These are phyloP conservation scores for Debaryomyces fabryi DNA, from an alignment of 1,139 yeast species.

Conservation along the genomic window DNA sequence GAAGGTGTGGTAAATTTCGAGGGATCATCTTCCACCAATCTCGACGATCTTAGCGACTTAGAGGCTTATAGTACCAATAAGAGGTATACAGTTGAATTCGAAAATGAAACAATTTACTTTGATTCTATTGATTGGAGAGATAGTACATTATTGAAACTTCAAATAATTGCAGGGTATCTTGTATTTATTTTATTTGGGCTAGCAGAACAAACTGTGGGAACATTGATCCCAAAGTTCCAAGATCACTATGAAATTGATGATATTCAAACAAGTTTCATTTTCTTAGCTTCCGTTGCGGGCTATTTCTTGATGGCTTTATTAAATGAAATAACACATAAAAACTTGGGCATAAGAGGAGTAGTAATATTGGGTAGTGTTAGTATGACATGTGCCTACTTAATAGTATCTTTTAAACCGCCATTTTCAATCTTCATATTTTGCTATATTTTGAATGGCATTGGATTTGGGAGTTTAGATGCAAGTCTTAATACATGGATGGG, in stretches of 20 bases:
- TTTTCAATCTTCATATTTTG: constrained; percentile 36
- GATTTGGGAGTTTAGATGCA: constrained; percentile 65
- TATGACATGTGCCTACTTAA: constrained; percentile 35
- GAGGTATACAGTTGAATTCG: constrained; percentile 21
- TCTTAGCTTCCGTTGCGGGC: constrained; percentile 39
- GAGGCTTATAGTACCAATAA: not conserved
- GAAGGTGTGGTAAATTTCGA: not conserved
- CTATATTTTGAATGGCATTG: constrained; percentile 54
- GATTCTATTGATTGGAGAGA: constrained; percentile 46
- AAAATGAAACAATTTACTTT: constrained; percentile 30
- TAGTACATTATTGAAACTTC: constrained; percentile 37
- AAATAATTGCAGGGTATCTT: constrained; percentile 40
- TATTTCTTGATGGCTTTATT: constrained; percentile 44
- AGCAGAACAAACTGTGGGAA: constrained; percentile 61
- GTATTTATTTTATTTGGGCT: constrained; percentile 52
- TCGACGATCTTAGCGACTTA: not conserved
- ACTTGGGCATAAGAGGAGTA: constrained; percentile 44
- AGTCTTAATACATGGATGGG: constrained; percentile 64
- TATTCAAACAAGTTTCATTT: constrained; percentile 35
- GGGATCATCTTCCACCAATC: not conserved
- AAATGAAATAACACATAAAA: constrained; percentile 33
- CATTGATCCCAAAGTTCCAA: constrained; percentile 54
- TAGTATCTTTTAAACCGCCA: constrained; percentile 38
- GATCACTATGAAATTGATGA: constrained; percentile 49
- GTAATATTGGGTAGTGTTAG: constrained; percentile 31